A percentile compares a stretch with the other conserved stretches of the same genome.
These are phyloP conservation scores for Coemansia asiatica DNA, from an alignment of 192 early-diverging fungal species.

Conservation along the genomic window DNA sequence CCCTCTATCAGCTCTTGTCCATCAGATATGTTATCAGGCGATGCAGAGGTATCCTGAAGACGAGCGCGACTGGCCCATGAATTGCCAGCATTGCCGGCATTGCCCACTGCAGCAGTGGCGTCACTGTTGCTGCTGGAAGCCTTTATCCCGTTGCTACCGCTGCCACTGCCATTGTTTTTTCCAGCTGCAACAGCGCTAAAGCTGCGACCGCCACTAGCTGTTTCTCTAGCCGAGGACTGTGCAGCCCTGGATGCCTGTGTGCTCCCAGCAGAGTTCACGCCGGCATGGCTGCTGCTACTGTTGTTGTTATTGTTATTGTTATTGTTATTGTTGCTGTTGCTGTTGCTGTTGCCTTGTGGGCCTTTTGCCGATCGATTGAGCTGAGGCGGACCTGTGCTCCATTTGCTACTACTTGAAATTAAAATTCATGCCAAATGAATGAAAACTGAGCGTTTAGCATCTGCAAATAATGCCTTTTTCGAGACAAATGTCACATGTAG, in stretches of 20 bases:
- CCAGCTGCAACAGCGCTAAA: slow-evolving; percentile 10
- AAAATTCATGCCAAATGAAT: neutral
- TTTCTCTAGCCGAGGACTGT: slow-evolving; percentile 2
- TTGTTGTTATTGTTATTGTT: no score
- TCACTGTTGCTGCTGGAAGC: slow-evolving; percentile 3
- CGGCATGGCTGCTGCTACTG: slow-evolving; percentile 8
- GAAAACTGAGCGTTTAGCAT: neutral
- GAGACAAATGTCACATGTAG: neutral
- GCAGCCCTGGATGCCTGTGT: slow-evolving; percentile 1
- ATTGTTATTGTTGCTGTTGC: no score
- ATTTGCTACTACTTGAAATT: slow-evolving; percentile 9
- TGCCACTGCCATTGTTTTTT: slow-evolving; percentile 4
- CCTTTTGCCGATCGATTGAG: slow-evolving; percentile 26
- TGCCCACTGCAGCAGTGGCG: neutral
- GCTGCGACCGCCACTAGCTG: slow-evolving; percentile 9
- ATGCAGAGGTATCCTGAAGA: slow-evolving; percentile 1
- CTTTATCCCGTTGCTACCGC: neutral
- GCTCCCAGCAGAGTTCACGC: slow-evolving; percentile 1
- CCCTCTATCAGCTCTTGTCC: slow-evolving; percentile 36
- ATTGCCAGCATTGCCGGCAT: slow-evolving; percentile 3
- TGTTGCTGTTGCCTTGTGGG: slow-evolving; percentile 11
- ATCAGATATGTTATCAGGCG: neutral
- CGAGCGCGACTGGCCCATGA: neutral
- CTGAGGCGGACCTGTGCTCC: slow-evolving; percentile 46
- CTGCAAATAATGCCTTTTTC: neutral